Conservation (phyloP, 225 moss, liverwort and hornwort species). For the Antitrichia curtipendula region DNA sequence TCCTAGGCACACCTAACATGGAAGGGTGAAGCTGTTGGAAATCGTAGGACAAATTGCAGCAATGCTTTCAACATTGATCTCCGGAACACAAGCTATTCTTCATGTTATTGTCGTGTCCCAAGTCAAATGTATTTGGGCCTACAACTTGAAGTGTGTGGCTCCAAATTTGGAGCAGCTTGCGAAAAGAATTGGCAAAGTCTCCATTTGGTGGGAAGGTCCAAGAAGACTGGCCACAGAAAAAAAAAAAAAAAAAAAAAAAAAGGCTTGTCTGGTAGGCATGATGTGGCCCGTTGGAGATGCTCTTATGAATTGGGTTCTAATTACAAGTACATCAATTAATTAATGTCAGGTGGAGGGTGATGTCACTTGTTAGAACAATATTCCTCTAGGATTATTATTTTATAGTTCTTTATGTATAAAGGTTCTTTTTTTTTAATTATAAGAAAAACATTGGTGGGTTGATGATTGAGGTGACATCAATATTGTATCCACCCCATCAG, state of each 20-base stretch:
- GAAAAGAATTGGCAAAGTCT: not conserved
- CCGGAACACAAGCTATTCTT: too few relatives aligned
- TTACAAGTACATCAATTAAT: not conserved
- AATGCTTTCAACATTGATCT: too few relatives aligned
- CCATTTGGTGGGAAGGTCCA: accelerated
- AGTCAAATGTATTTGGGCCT: accelerated
- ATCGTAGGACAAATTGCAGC: too few relatives aligned
- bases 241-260: too few relatives aligned
- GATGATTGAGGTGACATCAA: not conserved
- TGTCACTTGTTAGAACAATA: not conserved
- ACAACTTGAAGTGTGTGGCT: not conserved
- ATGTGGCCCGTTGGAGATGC: too few relatives aligned
- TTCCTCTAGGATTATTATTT: not conserved
- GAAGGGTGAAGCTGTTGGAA: too few relatives aligned
- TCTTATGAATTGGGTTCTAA: not conserved
- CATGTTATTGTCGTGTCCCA: accelerated
- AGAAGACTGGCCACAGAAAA: accelerated
- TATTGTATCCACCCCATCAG: not conserved
- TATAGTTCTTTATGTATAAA: not conserved
- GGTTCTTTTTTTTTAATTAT: not conserved
- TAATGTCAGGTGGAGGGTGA: not conserved
- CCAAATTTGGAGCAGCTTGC: accelerated
- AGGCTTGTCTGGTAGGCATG: accelerated
- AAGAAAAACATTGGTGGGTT: not conserved
- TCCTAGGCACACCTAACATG: too few relatives aligned